Conservation (phyloP, 2,329 filamentous ascomycete species). For the Neonectria ditissima region DNA sequence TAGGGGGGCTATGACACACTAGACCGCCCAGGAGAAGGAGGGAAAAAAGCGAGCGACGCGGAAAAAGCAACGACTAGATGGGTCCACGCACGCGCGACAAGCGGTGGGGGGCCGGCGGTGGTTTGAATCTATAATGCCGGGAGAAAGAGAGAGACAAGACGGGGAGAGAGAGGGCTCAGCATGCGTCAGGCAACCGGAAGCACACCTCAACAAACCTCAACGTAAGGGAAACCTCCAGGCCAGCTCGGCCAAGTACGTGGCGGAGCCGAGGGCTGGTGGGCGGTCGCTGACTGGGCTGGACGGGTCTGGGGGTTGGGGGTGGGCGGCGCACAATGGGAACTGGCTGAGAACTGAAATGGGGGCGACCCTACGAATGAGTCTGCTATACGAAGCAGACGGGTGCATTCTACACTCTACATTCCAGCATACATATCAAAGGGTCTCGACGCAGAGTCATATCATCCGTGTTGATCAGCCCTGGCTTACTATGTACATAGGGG, state of each 20-base stretch:
- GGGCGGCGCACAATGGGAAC: slow-evolving; percentile 7
- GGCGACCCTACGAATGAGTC: slow-evolving; percentile 1
- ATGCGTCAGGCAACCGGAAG: slow-evolving; percentile 1
- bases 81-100: slow-evolving; percentile 17
- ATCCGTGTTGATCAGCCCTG: not conserved
- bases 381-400: not conserved
- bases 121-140: slow-evolving; percentile 6
- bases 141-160: slow-evolving; percentile 16
- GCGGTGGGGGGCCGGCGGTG: slow-evolving; percentile 1
- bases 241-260: slow-evolving; percentile 21
- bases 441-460: not conserved
- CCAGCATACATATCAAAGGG: not conserved
- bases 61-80: slow-evolving; percentile 12
- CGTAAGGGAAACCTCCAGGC: slow-evolving; percentile 31
- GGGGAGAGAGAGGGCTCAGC: slow-evolving; percentile 21
- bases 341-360: slow-evolving; percentile 2
- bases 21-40: not conserved
- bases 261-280: slow-evolving; percentile 29
- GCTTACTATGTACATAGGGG: not conserved
- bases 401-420: not conserved
- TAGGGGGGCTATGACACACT: slow-evolving; percentile 22
- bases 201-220: slow-evolving; percentile 26
- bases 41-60: slow-evolving; percentile 1
- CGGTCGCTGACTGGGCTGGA: slow-evolving; percentile 25
- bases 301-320: slow-evolving; percentile 28